These are phyloP conservation scores for Nematocida minor DNA, from an alignment of 371 early-diverging fungal genomes.

Conservation along the genomic window DNA sequence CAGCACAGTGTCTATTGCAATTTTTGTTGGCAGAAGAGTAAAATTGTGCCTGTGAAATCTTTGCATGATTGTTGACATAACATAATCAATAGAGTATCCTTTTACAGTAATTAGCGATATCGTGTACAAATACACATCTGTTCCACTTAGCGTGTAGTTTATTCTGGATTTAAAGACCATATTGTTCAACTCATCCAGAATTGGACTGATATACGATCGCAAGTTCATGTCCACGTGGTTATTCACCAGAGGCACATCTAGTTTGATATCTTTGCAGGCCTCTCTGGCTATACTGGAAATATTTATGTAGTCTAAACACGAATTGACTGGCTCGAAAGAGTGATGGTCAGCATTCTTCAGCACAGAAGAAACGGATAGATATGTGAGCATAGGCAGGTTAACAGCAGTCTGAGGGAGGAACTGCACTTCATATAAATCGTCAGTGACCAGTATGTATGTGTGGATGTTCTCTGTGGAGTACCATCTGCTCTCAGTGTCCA, in stretches of 20 bases:
- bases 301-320: not conserved
- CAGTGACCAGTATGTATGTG: not conserved
- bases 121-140: not conserved
- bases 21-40: not conserved
- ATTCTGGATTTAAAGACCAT: not conserved
- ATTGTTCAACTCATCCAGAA: not conserved
- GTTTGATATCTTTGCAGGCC: not conserved
- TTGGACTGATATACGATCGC: no score
- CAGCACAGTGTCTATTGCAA: not conserved
- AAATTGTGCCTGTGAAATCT: not conserved
- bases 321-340: not conserved
- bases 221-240: no score
- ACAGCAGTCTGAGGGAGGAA: not conserved
- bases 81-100: not conserved
- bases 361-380: not conserved
- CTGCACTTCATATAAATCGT: not conserved
- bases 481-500: not conserved
- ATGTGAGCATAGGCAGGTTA: not conserved
- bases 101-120: not conserved
- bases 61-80: not conserved
- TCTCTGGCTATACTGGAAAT: not conserved
- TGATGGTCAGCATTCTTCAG: not conserved
- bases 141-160: not conserved
- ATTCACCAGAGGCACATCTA: no score
- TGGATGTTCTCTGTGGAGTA: not conserved